Percentiles rank a stretch among this genome's conserved stretches.
Conservation (phyloP, 805 yeast genomes). For the Metschnikowia bowlesiae region DNA sequence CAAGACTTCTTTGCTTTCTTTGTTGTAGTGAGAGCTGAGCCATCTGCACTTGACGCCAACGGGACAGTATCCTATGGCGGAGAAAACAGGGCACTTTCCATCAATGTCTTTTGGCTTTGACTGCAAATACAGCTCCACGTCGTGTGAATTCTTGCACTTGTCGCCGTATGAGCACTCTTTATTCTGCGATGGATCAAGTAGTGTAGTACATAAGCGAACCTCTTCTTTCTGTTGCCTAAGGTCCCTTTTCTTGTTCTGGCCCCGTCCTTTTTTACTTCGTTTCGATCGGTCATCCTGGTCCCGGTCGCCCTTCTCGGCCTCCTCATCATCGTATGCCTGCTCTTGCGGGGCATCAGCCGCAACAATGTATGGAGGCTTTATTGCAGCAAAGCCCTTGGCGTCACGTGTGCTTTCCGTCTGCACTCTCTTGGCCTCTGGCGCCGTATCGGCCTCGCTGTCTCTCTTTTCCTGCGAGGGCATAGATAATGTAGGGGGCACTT, state of each 20-base stretch:
- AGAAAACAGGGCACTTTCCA: constrained; percentile 81
- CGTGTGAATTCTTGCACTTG: constrained; percentile 74
- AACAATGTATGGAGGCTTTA: constrained; percentile 67
- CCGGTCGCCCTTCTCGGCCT: constrained; percentile 43
- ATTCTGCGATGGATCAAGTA: constrained; percentile 49
- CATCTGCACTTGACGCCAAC: constrained; percentile 91
- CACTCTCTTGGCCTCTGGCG: constrained; percentile 17
- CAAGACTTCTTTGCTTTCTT: constrained; percentile 41
- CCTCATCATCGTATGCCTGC: constrained; percentile 40
- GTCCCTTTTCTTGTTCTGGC: constrained; percentile 82
- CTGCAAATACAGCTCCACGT: constrained; percentile 57
- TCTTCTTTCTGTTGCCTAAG: constrained; percentile 63
- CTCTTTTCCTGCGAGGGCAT: constrained; percentile 18
- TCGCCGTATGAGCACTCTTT: constrained; percentile 61
- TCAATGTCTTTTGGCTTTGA: constrained; percentile 68
- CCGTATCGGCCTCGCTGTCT: constrained; percentile 15
- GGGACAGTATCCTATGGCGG: constrained; percentile 84
- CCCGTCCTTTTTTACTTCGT: constrained; percentile 51
- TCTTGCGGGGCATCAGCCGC: constrained; percentile 36
- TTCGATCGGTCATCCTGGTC: constrained; percentile 23
- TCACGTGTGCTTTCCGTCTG: constrained; percentile 11
- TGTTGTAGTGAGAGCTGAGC: constrained; percentile 65
- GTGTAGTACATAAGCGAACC: constrained; percentile 59
- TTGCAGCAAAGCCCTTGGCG: constrained; percentile 64
- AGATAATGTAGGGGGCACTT: neutral